Conservation (phyloP, 371 early-diverging fungal genomes). For the Apophysomyces sp. region DNA sequence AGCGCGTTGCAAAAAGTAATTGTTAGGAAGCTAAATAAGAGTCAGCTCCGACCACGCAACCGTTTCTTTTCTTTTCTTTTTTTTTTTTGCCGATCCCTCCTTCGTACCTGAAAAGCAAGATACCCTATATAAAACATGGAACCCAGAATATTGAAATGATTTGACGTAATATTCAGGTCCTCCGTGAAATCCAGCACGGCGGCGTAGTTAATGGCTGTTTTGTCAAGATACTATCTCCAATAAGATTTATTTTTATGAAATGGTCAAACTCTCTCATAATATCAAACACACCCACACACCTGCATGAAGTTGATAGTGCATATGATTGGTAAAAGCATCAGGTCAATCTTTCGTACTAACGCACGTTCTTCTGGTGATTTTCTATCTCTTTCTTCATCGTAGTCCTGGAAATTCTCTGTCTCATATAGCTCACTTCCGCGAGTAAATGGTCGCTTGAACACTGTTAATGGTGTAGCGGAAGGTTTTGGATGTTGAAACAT, state of each 20-base stretch:
- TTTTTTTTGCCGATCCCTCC: too few species aligned
- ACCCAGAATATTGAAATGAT: conserved; percentile 30
- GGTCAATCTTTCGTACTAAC: conserved; percentile 37
- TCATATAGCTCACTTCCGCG: neutral
- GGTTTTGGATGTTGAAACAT: neutral
- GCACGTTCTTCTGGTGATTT: conserved; percentile 35
- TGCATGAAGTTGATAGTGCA: conserved; percentile 41
- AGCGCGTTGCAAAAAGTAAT: conserved; percentile 37
- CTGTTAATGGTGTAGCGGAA: neutral
- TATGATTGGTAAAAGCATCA: conserved; percentile 30
- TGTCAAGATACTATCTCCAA: conserved; percentile 31
- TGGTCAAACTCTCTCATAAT: too few species aligned
- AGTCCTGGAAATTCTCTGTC: neutral
- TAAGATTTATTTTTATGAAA: too few species aligned
- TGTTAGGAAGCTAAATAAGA: conserved; percentile 38
- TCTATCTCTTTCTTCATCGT: conserved; percentile 4
- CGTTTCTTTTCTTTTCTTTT: too few species aligned
- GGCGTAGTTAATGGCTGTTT: conserved; percentile 30
- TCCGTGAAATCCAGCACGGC: conserved; percentile 29
- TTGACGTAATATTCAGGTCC: conserved; percentile 18
- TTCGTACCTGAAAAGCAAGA: conserved; percentile 26
- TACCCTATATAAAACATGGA: conserved; percentile 38
- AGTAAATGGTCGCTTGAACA: neutral
- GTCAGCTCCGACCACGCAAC: too few species aligned
- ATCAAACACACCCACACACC: conserved; percentile 6